Conservation (phyloP, 2,329 filamentous ascomycete genomes). For the Arachnomyces sp. region DNA sequence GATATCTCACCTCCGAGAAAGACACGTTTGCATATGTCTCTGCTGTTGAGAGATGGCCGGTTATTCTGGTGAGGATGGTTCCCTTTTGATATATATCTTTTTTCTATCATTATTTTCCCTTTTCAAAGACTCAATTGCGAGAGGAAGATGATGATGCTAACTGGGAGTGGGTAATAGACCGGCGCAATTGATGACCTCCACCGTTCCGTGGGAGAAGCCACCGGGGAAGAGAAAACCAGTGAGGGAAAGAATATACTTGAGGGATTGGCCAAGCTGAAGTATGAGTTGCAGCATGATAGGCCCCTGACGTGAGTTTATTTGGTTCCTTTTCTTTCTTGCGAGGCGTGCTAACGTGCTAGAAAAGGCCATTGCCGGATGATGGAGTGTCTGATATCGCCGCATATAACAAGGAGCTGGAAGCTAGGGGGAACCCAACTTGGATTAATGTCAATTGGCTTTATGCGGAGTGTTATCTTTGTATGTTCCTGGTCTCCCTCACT, state of each 20-base stretch:
- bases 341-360: background rate
- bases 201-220: constrained; percentile 44
- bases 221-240: constrained; percentile 53
- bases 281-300: constrained; percentile 87
- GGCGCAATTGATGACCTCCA: constrained; percentile 93
- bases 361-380: constrained; percentile 67
- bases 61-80: constrained; percentile 66
- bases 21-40: constrained; percentile 83
- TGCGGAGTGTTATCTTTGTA: constrained; percentile 83
- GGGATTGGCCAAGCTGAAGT: constrained; percentile 75
- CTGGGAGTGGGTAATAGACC: constrained; percentile 51
- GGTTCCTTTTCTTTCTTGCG: background rate
- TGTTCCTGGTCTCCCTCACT: constrained; percentile 9
- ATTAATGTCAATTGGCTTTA: constrained; percentile 82
- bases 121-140: constrained; percentile 6
- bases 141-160: constrained; percentile 11
- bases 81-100: background rate
- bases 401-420: constrained; percentile 80
- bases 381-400: constrained; percentile 64
- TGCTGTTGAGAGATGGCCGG: constrained; percentile 80
- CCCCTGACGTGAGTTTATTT: constrained; percentile 56
- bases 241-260: constrained; percentile 85
- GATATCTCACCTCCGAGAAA: constrained; percentile 70
- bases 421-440: constrained; percentile 69
- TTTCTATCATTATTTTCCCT: background rate